Conservation (phyloP, 192 early-diverging fungal species). For the Gamsiella multidivaricata region DNA sequence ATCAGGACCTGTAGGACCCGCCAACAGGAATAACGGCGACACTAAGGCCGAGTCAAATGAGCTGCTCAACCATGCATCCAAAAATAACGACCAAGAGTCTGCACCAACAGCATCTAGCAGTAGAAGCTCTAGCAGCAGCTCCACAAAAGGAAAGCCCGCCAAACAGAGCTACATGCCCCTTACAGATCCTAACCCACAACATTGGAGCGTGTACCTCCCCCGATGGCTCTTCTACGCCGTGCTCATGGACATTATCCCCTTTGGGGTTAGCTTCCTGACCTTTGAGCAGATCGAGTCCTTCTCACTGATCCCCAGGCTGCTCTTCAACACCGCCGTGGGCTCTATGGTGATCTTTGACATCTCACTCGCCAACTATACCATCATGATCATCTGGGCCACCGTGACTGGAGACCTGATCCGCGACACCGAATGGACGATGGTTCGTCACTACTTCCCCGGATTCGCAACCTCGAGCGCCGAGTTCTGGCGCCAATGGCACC, state of each 20-base stretch:
- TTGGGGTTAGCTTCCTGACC: conserved; percentile 31
- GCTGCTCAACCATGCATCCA: too few relatives aligned
- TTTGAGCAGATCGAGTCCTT: conserved; percentile 36
- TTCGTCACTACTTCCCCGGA: conserved; percentile 45
- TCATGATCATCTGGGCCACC: conserved; percentile 44
- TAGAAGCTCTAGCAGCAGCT: neutral
- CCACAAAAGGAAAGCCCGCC: conserved; percentile 24
- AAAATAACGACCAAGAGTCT: too few relatives aligned
- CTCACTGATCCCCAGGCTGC: conserved; percentile 1
- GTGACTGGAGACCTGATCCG: conserved; percentile 34
- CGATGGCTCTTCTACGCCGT: conserved; percentile 41
- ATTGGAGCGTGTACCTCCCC: conserved; percentile 48
- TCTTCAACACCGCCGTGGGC: conserved; percentile 7
- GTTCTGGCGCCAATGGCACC: conserved; percentile 53
- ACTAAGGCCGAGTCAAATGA: too few relatives aligned
- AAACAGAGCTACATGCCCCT: conserved; percentile 30
- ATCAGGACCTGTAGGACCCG: too few relatives aligned
- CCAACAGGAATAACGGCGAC: too few relatives aligned
- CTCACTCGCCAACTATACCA: conserved; percentile 36
- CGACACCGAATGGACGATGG: conserved; percentile 49
- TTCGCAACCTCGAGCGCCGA: conserved; percentile 43
- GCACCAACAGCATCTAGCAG: too few relatives aligned
- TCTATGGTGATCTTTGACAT: conserved; percentile 45
- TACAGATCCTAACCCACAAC: conserved; percentile 36
- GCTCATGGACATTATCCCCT: conserved; percentile 28